Evolutionary conservation across 2,329 filamentous ascomycete genomes (phyloP), one percentile per base, ranked within the genome.

Genomic region (Thermothelomyces thermophilus): DNA sequence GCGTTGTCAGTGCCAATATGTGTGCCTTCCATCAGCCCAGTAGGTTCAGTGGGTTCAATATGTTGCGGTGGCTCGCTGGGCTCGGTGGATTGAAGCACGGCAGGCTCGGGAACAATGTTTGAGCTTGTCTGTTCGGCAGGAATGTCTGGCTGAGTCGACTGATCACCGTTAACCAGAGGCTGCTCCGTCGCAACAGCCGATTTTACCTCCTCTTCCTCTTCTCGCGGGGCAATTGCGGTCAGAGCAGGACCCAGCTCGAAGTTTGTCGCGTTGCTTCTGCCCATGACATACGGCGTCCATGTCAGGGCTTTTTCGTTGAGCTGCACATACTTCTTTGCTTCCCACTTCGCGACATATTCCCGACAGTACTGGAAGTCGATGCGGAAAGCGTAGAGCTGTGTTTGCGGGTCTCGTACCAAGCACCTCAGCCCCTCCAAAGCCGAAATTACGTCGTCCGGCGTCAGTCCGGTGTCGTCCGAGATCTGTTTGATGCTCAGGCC

Each of bases 201-300:
- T 51, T 73, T 73, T 4, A 59, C 56, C 24, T 72, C 70, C 10
- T 79, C 79, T 6, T 85, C 82, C 19, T 89, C 90, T 54, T 94
- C 90, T 31, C 91, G 82, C 5, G 86, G 89, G 11, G 91, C 91
- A 47, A 97, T 87, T 1, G 91, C 86, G 56, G 88, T 90, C 49
- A 97, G 72, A 6, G 84, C 78, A 5, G 87, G 87, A 5, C 84
- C 87, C 43, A 90, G 79, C 63, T 95, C 89, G 60, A 93, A 91
- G 60, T 88, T 87, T 3, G 84, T 85, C 31, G 86, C 81, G 58
- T 86, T 90, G 65, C 80, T 85, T 55, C 89, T 82, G 22, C 93
- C 91, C 90, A 96, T 97, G 36, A 97, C 83, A 65, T 95, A 98
- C 0, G 93, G 93, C 13, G 90, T 96, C 93, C 93, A 98, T 10